These are phyloP conservation scores for Eucalyptus tenuipes DNA, from an alignment of 345 rosid species.

Conservation along the genomic window DNA sequence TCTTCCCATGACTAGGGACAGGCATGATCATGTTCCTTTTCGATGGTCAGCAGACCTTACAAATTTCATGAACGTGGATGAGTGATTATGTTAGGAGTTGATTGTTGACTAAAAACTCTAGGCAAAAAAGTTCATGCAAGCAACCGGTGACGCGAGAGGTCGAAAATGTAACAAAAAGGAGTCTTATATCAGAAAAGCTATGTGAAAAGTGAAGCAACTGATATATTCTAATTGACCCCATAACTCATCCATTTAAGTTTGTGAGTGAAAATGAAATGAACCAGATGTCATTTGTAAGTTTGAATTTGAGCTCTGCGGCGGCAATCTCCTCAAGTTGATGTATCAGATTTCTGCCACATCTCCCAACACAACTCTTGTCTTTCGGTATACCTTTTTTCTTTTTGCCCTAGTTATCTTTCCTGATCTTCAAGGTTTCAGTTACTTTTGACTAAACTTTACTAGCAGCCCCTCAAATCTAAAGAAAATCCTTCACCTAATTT, in stretches of 20 bases:
- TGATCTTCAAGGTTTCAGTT: not conserved
- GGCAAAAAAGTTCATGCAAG: not conserved
- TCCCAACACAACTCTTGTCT: not conserved
- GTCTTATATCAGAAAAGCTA: not conserved
- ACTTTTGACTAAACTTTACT: not conserved
- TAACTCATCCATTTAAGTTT: not conserved
- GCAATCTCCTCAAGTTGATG: too few relatives aligned
- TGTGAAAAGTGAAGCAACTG: not conserved
- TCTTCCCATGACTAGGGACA: not conserved
- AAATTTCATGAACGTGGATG: not conserved
- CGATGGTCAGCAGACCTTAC: not conserved
- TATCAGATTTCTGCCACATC: too few relatives aligned
- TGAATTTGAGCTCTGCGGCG: not conserved
- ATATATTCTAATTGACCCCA: fast-evolving
- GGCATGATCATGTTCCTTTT: not conserved
- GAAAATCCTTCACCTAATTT: not conserved
- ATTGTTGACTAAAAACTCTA: not conserved
- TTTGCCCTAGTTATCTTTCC: not conserved
- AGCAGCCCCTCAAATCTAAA: not conserved
- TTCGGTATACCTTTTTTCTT: not conserved
- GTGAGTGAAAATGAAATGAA: not conserved
- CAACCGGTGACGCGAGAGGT: fast-evolving
- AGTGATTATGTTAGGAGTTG: not conserved
- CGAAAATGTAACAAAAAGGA: fast-evolving
- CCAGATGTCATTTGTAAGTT: fast-evolving